Percentiles rank a stretch among this genome's conserved stretches.
These are phyloP conservation scores for Hibiscus trionum DNA, from an alignment of 345 rosid genomes.

Conservation along the genomic window DNA sequence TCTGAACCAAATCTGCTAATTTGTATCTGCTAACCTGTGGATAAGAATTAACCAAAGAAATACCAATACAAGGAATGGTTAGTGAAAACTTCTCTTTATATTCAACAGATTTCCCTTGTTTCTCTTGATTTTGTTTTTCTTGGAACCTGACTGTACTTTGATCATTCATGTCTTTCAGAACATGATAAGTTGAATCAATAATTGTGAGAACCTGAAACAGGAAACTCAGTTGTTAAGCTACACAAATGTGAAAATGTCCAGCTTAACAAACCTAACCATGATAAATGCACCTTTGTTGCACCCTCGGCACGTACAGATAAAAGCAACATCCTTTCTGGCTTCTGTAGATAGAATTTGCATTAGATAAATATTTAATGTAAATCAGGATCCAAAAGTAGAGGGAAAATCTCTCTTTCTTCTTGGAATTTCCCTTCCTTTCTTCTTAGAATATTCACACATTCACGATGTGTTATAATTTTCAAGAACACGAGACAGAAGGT, in stretches of 20 bases:
- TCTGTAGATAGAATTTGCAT: conserved; percentile 43
- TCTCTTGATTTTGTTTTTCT: conserved; percentile 41
- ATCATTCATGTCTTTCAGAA: conserved; percentile 40
- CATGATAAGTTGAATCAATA: conserved; percentile 74
- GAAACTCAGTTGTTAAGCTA: conserved; percentile 13
- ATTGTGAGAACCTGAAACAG: conserved; percentile 63
- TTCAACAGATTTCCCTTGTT: conserved; percentile 35
- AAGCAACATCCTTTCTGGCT: conserved; percentile 69
- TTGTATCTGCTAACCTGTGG: conserved; percentile 53
- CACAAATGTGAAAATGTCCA: neutral
- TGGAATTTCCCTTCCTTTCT: too few species aligned
- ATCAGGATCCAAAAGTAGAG: conserved; percentile 9
- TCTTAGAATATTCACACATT: too few species aligned
- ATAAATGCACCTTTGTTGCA: conserved; percentile 67
- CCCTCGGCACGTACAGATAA: conserved; percentile 70
- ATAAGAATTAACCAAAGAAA: conserved; percentile 66
- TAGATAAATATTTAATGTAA: conserved; percentile 3
- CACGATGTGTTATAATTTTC: neutral
- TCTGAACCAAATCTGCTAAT: neutral
- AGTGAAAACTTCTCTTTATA: conserved; percentile 66
- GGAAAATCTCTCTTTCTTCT: neutral
- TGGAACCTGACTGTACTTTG: conserved; percentile 20
- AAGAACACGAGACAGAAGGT: neutral
- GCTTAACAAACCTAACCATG: conserved; percentile 1
- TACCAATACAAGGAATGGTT: conserved; percentile 54